Conservation (phyloP, 1,284 basidiomycete genomes). For the Marasmius sp. region DNA sequence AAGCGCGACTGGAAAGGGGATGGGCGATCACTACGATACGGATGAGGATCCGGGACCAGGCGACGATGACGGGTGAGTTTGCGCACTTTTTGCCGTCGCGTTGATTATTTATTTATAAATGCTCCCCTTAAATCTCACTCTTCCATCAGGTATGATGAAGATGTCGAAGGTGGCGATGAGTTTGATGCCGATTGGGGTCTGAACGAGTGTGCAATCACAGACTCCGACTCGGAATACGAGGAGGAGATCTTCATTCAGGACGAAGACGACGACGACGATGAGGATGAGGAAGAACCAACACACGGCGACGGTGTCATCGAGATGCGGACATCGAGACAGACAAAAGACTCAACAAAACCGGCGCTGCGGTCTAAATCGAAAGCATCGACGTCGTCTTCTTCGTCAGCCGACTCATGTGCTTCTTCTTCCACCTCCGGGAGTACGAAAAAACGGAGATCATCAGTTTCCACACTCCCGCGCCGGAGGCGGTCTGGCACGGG, state of each 20-base stretch:
- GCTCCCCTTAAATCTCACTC: conserved; percentile 1
- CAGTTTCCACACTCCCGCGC: conserved; percentile 11
- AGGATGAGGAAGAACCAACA: conserved; percentile 49
- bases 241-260: conserved; percentile 24
- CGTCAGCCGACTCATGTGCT: conserved; percentile 28
- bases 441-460: conserved; percentile 19
- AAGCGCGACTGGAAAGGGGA: conserved; percentile 12
- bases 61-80: conserved; percentile 63
- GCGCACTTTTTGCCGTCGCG: conserved; percentile 16
- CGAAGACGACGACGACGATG: conserved; percentile 26
- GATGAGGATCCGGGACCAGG: conserved; percentile 26
- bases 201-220: conserved; percentile 18
- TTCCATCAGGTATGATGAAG: conserved; percentile 57
- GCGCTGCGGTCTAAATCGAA: conserved; percentile 35
- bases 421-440: conserved; percentile 31
- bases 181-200: conserved; percentile 25
- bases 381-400: conserved; percentile 33
- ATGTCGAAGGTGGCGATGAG: conserved; percentile 50
- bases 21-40: neutral
- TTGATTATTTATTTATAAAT: neutral
- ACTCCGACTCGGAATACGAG: conserved; percentile 17
- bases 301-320: conserved; percentile 62
- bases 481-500: conserved; percentile 23
- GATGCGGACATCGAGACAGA: conserved; percentile 44
- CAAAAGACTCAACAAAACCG: conserved; percentile 13